Evolutionary conservation across 2,329 filamentous ascomycete genomes (phyloP), one percentile per base, ranked within the genome.

Genomic region (Acephala macrosclerotiorum): DNA sequence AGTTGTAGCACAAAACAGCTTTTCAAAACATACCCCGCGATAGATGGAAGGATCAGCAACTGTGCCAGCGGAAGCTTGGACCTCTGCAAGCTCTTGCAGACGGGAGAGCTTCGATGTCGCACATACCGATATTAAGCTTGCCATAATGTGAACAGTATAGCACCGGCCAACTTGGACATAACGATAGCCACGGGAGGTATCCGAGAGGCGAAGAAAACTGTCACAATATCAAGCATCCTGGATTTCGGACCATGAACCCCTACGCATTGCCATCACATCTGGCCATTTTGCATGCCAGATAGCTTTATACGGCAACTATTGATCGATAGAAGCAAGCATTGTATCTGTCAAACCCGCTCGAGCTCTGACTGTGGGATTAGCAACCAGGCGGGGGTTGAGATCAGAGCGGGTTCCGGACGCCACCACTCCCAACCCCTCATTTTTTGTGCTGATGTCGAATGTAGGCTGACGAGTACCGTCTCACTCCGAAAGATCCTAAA

Each of bases 61-160:
- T 71, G 70, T 66, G 68, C 68, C 65, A 63, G 66, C 66, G 69
- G 70, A 60, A 72, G 70, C 67, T 71, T 68, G 61, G 68, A 68
- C 66, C 29, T 33, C 29, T 33, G 35, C 38, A 20, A n/a, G n/a
- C 3, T 66, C 63, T 55, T 70, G 68, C 68, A 71, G 64, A 55
- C 67, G 71, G 69, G 69, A 71, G 66, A 67, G 56, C 60, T 61
- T 65, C 57, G 66, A 73, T 73, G 73, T 73, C 70, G 69, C 67
- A 73, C 72, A 74, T 71, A 61, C 55, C 53, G 64, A 60, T 18
- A 53, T 66, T 47, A 71, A 63, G 63, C 66, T 69, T 67, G 68
- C 62, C 67, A 63, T 62, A 64, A 42, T 36, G 42, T 29, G 12
- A 53, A 53, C 18, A 33, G 29, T 29, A 53, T 29, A 53, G 29